These are phyloP conservation scores for Prinsepia uniflora DNA, from an alignment of 306 rosid species.

Conservation along the genomic window DNA sequence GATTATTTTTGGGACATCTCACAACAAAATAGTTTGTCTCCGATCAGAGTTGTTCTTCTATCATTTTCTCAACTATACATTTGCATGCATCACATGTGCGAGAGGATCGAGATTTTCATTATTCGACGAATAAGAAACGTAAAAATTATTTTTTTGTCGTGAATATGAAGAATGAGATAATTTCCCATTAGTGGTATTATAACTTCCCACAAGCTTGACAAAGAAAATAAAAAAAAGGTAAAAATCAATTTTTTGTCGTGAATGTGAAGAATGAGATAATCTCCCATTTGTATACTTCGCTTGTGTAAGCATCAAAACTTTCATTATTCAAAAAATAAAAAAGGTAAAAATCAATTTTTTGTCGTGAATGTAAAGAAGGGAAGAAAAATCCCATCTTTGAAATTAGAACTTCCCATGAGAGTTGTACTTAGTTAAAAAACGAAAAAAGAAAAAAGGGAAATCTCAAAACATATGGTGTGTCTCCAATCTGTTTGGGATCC, in stretches of 20 bases:
- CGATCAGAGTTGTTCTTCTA: slow-evolving; percentile 1
- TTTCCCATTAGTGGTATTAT: background rate
- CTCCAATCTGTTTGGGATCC: background rate
- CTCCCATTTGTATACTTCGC: background rate
- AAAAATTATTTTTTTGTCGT: background rate
- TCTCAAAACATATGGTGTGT: background rate
- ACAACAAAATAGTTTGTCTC: background rate
- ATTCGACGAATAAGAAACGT: background rate
- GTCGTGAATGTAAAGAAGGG: background rate
- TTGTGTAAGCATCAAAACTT: background rate
- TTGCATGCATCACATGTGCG: background rate
- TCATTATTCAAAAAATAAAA: too few species aligned
- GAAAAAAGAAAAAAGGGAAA: background rate
- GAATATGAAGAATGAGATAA: background rate
- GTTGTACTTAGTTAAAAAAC: background rate
- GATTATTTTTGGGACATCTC: too few species aligned
- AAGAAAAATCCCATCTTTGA: background rate
- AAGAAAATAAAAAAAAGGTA: accelerated
- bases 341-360: background rate
- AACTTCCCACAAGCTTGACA: too few species aligned
- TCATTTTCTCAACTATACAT: background rate
- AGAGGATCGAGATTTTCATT: background rate
- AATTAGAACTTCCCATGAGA: background rate
- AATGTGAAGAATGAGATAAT: background rate
- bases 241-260: background rate